Percentiles rank a stretch among this genome's conserved stretches.
Evolutionary conservation across 495 filamentous ascomycete species (phyloP).

Genomic region (Thozetella sp.): DNA sequence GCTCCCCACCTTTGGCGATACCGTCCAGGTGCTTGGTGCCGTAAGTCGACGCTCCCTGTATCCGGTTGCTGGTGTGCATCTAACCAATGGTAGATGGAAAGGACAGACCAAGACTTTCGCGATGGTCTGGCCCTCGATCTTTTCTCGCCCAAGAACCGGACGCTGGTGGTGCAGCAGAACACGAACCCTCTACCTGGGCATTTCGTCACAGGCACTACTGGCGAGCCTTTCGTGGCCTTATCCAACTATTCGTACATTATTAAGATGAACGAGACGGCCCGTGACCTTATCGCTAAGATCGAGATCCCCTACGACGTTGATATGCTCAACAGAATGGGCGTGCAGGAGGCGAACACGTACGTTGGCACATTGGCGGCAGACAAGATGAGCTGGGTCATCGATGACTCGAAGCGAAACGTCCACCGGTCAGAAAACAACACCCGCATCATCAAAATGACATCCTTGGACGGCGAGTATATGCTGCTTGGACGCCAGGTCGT

Average conservation of each 20-base stretch:
- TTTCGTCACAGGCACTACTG: background rate
- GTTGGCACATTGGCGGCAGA: background rate
- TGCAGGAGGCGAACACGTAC: background rate
- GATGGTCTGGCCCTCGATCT: conserved; percentile 1
- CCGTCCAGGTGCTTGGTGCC: background rate
- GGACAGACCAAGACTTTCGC: background rate
- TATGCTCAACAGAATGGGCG: background rate
- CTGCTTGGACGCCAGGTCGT: too few species aligned
- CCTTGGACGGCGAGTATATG: too few species aligned
- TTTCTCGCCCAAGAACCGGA: background rate
- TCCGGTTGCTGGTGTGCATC: background rate
- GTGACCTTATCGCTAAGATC: conserved; percentile 1
- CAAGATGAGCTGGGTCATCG: conserved; percentile 1
- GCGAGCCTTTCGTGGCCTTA: background rate
- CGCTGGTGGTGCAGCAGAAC: background rate
- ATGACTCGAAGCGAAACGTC: too few species aligned
- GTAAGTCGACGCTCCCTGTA: background rate
- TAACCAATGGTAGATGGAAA: background rate
- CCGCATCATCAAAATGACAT: too few species aligned
- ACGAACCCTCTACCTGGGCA: background rate
- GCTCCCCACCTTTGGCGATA: background rate
- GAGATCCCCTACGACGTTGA: background rate
- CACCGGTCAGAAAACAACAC: too few species aligned
- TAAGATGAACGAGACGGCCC: background rate
- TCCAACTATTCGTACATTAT: background rate